These are phyloP conservation scores for Aureobasidium sp. DNA, from an alignment of 2,329 filamentous ascomycete species.

Conservation along the genomic window DNA sequence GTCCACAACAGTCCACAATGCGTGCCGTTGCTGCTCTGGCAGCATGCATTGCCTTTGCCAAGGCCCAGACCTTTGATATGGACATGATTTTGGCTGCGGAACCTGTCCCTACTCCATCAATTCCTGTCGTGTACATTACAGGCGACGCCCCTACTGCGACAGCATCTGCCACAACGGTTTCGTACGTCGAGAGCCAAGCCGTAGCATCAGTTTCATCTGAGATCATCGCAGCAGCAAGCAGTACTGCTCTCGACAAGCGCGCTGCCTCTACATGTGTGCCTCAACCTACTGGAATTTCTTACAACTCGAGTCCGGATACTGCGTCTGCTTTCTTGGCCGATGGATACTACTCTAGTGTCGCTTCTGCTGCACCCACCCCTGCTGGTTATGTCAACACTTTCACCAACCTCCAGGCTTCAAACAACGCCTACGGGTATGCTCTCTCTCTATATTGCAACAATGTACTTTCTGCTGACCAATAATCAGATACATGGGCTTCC, in stretches of 20 bases:
- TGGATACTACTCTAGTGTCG: constrained; percentile 15
- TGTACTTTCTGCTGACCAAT: background rate
- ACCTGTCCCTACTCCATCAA: background rate
- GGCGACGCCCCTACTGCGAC: background rate
- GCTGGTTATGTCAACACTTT: constrained; percentile 15
- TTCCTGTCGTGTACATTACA: constrained; percentile 12
- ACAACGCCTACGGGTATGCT: constrained; percentile 15
- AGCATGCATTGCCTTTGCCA: background rate
- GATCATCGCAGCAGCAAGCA: background rate
- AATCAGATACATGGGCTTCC: constrained; percentile 22
- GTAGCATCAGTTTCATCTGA: constrained; percentile 6
- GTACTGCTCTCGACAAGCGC: background rate
- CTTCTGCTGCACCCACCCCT: constrained; percentile 15
- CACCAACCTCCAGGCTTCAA: constrained; percentile 19
- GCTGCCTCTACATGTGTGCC: constrained; percentile 8
- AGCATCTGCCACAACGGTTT: background rate
- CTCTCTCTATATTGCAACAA: background rate
- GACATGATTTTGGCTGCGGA: constrained; percentile 14
- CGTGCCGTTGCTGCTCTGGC: background rate
- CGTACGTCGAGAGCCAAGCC: background rate
- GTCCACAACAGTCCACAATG: background rate
- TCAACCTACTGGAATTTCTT: constrained; percentile 14
- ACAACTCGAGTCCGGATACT: constrained; percentile 16
- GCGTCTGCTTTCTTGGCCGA: constrained; percentile 15
- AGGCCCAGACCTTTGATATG: constrained; percentile 17